Conservation (phyloP, 1,139 yeast species). For the Nakaseomyces bracarensis region DNA sequence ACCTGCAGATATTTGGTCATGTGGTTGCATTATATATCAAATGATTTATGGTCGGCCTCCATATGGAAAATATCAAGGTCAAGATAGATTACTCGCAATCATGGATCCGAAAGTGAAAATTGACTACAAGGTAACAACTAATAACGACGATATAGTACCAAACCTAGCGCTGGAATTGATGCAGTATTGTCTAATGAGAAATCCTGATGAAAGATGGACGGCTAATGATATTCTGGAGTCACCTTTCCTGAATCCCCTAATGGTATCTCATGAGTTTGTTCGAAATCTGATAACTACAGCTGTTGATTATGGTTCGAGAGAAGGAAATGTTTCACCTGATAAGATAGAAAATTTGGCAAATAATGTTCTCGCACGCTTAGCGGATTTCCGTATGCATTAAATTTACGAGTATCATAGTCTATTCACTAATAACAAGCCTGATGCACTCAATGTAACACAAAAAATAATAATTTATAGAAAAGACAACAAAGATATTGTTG, state of each 20-base stretch:
- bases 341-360: slow-evolving; percentile 42
- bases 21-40: slow-evolving; percentile 93
- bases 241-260: slow-evolving; percentile 63
- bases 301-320: slow-evolving; percentile 53
- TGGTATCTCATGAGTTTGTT: slow-evolving; percentile 59
- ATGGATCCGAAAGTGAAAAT: slow-evolving; percentile 79
- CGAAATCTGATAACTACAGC: slow-evolving; percentile 71
- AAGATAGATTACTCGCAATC: slow-evolving; percentile 74
- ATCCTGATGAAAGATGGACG: slow-evolving; percentile 63
- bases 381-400: slow-evolving; percentile 8
- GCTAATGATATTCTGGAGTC: slow-evolving; percentile 51
- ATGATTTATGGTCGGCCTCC: slow-evolving; percentile 94
- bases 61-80: slow-evolving; percentile 71
- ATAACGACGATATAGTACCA: slow-evolving; percentile 61
- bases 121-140: slow-evolving; percentile 54
- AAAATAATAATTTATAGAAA: neutral
- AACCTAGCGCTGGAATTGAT: slow-evolving; percentile 63
- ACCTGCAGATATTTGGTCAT: slow-evolving; percentile 96
- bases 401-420: neutral
- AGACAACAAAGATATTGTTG: neutral
- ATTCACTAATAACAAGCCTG: neutral
- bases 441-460: neutral
- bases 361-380: slow-evolving; percentile 42
- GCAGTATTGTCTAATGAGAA: slow-evolving; percentile 61
- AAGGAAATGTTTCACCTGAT: slow-evolving; percentile 35